These are phyloP conservation scores for Fistulinella staudtii DNA, from an alignment of 1,284 basidiomycete species.

Conservation along the genomic window DNA sequence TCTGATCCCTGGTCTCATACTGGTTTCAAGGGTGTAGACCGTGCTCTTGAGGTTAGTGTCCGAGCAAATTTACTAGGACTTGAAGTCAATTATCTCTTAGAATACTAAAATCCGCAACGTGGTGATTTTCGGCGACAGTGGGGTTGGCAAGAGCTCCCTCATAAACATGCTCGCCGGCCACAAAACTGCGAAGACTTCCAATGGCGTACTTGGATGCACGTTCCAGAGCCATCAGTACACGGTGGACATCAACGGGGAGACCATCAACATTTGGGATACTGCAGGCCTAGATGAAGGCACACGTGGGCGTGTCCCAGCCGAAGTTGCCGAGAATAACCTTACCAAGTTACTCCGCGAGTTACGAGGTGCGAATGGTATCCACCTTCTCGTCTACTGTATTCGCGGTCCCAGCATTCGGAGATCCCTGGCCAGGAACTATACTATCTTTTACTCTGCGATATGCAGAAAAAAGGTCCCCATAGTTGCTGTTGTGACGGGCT, in stretches of 20 bases:
- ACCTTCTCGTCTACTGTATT: slow-evolving; percentile 34
- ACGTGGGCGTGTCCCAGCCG: slow-evolving; percentile 19
- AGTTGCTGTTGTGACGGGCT: slow-evolving; percentile 29
- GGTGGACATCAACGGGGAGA: slow-evolving; percentile 15
- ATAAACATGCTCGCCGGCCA: slow-evolving; percentile 30
- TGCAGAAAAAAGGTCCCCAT: slow-evolving; percentile 32
- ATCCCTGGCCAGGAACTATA: slow-evolving; percentile 28
- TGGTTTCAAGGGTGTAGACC: neutral
- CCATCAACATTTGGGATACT: slow-evolving; percentile 31
- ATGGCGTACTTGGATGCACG: slow-evolving; percentile 29
- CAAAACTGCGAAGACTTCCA: slow-evolving; percentile 25
- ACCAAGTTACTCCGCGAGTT: slow-evolving; percentile 26
- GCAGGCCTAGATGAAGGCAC: slow-evolving; percentile 30
- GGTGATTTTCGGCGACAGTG: slow-evolving; percentile 33
- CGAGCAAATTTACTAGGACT: slow-evolving; percentile 4
- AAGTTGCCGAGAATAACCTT: slow-evolving; percentile 26
- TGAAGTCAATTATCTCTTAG: slow-evolving; percentile 1
- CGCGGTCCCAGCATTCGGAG: slow-evolving; percentile 27
- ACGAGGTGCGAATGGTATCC: slow-evolving; percentile 24
- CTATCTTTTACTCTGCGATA: slow-evolving; percentile 28
- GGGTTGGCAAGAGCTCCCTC: slow-evolving; percentile 31
- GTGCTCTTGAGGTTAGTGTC: slow-evolving; percentile 5
- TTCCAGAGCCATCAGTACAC: slow-evolving; percentile 20
- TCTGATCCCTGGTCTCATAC: slow-evolving; percentile 1
- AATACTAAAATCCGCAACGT: slow-evolving; percentile 17